Evolutionary conservation across 495 filamentous ascomycete species (phyloP).

Genomic region (Podospora fimiseda): DNA sequence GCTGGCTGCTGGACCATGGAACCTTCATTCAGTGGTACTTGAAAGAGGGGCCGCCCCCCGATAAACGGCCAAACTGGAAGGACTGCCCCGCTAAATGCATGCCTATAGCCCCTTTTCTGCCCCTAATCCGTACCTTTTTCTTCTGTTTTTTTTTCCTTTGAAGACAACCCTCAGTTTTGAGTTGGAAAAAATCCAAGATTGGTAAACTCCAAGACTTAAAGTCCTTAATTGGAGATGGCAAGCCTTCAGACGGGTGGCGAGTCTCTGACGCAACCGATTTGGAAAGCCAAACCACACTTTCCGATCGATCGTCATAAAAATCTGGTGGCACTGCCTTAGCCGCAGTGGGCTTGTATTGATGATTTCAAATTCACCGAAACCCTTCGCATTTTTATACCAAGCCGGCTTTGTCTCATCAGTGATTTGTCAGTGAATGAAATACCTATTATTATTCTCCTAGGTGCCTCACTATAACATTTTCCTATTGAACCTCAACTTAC

Average conservation of each 20-base stretch:
- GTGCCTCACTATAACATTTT: background rate
- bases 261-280: background rate
- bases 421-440: conserved; percentile 15
- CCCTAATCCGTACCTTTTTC: too few relatives aligned
- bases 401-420: background rate
- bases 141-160: too few relatives aligned
- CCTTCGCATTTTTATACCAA: conserved; percentile 8
- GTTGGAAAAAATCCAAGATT: too few relatives aligned
- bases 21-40: background rate
- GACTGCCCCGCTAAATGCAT: background rate
- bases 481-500: conserved; percentile 2
- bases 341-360: background rate
- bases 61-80: background rate
- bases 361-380: background rate
- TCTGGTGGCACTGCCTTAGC: too few relatives aligned
- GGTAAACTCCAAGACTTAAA: too few relatives aligned
- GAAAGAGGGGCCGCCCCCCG: background rate
- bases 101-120: background rate
- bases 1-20: background rate
- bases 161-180: too few relatives aligned
- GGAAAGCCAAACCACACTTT: too few relatives aligned
- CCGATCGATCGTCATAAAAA: too few relatives aligned
- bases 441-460: background rate
- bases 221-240: too few relatives aligned
- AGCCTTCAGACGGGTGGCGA: background rate